Percentiles rank a stretch among this genome's conserved stretches.
Evolutionary conservation across 1,284 basidiomycete genomes (phyloP).

Genomic region (Cryptococcus deneoformans): DNA sequence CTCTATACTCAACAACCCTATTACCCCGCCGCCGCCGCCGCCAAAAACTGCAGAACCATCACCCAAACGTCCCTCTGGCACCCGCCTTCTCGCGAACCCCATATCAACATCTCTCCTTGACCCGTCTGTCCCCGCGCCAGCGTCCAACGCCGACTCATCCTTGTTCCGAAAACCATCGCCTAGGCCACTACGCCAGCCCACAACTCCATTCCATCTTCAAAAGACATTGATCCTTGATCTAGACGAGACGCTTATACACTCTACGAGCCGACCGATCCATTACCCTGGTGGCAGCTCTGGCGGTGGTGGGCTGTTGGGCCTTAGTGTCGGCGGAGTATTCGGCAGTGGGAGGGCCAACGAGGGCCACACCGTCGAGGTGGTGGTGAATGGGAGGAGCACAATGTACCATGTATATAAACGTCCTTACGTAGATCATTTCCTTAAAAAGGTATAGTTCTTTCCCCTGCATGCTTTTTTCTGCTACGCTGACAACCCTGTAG

Average conservation of each 20-base stretch:
- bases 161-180: conserved; percentile 11
- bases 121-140: conserved; percentile 44
- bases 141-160: conserved; percentile 14
- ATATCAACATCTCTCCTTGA: conserved; percentile 42
- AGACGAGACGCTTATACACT: conserved; percentile 98
- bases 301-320: conserved; percentile 60
- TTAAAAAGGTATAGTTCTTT: conserved; percentile 71
- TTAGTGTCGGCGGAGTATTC: conserved; percentile 55
- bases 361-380: conserved; percentile 93
- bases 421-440: conserved; percentile 93
- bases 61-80: not conserved
- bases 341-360: conserved; percentile 24
- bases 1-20: conserved; percentile 28
- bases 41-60: conserved; percentile 1
- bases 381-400: conserved; percentile 81
- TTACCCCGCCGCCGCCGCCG: conserved; percentile 5
- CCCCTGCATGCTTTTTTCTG: not conserved
- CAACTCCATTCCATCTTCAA: conserved; percentile 68
- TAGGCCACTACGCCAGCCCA: conserved; percentile 32
- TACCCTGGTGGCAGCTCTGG: conserved; percentile 49
- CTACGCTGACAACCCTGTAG: conserved; percentile 49
- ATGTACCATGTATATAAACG: conserved; percentile 99
- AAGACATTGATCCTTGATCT: conserved; percentile 95
- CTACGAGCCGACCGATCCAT: conserved; percentile 72
- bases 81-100: conserved; percentile 40